These are phyloP conservation scores for Daedaleopsis sinensis DNA, from an alignment of 768 basidiomycete species.

Conservation along the genomic window DNA sequence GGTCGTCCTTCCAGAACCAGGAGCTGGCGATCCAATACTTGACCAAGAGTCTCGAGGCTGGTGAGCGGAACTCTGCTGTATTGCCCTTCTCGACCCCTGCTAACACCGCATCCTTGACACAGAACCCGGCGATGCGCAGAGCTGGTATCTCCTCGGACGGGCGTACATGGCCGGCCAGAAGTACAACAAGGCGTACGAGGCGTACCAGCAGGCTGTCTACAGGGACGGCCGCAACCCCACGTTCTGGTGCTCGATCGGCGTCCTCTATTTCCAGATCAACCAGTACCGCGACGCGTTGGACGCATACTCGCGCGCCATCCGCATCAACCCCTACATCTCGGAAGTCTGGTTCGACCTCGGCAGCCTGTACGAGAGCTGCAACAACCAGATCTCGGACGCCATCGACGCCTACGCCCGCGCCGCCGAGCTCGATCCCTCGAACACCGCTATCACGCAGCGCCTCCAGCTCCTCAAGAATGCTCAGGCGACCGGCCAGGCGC, in stretches of 20 bases:
- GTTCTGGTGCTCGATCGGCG: conserved; percentile 99
- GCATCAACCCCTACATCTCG: conserved; percentile 97
- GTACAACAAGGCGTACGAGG: conserved; percentile 99
- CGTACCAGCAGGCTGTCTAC: conserved; percentile 98
- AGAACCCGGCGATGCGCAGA: conserved; percentile 96
- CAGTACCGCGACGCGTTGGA: conserved; percentile 99
- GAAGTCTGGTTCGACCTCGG: conserved; percentile 98
- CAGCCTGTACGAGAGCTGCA: conserved; percentile 95
- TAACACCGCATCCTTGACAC: conserved; percentile 1
- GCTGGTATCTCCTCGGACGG: conserved; percentile 97
- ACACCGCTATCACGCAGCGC: conserved; percentile 80
- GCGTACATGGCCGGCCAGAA: conserved; percentile 99
- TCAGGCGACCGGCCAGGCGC: conserved; percentile 69
- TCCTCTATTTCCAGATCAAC: conserved; percentile 99
- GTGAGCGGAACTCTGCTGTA: conserved; percentile 45
- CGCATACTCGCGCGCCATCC: conserved; percentile 97
- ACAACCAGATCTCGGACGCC: conserved; percentile 98
- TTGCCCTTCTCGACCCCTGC: background rate
- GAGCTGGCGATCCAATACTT: conserved; percentile 92
- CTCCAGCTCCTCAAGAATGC: conserved; percentile 79
- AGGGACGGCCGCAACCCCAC: conserved; percentile 98
- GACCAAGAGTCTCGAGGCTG: conserved; percentile 93
- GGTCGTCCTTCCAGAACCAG: conserved; percentile 93
- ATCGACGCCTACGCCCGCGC: conserved; percentile 98
- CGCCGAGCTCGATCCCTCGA: conserved; percentile 88